Evolutionary conservation across 257 asterid species (phyloP).

Genomic region (Nicotiana undulata): DNA sequence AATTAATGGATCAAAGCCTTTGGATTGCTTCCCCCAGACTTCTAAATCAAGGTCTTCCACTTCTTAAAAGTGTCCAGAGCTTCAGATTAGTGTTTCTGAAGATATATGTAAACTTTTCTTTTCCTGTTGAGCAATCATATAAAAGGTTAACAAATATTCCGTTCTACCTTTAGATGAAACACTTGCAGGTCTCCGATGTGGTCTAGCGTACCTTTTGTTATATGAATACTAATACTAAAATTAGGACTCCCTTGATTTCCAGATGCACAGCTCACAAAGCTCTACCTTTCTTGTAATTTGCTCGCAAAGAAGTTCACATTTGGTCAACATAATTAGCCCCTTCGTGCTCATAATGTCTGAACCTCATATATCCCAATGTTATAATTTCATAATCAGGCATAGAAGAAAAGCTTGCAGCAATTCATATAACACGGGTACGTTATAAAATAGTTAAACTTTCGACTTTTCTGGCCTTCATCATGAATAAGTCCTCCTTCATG

Average conservation of each 20-base stretch:
- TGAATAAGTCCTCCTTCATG: not conserved
- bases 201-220: not conserved
- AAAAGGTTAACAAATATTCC: not conserved
- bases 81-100: not conserved
- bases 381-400: too few relatives aligned
- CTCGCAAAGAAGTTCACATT: not conserved
- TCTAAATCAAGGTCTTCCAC: not conserved
- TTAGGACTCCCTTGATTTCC: not conserved
- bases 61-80: not conserved
- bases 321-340: not conserved
- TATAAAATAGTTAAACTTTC: too few relatives aligned
- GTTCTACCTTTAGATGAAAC: not conserved
- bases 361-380: not conserved
- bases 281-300: not conserved
- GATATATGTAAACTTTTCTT: not conserved
- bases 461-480: not conserved
- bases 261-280: not conserved
- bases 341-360: not conserved
- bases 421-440: not conserved
- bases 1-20: not conserved
- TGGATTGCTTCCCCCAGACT: not conserved
- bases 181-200: not conserved
- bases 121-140: not conserved
- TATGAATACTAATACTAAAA: not conserved
- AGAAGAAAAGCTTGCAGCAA: not conserved